Evolutionary conservation across 306 rosid species (phyloP), one percentile per base, ranked within the genome.

Genomic region (Purshia tridentata): DNA sequence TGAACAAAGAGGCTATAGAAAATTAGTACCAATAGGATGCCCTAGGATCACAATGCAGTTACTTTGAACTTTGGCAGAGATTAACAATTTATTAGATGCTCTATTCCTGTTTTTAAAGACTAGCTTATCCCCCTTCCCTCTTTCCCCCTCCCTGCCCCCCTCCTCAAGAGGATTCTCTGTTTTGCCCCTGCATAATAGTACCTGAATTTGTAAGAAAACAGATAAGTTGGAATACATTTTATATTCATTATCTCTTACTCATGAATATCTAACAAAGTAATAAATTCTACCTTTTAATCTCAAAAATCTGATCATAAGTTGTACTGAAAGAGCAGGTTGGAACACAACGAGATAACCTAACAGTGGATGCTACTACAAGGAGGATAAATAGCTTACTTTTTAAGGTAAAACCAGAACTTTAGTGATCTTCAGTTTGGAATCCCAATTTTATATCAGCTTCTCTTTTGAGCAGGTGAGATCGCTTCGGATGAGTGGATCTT

Each of bases 401-500:
- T 78, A 81, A 95, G 99, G 99, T 95, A 85, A 80, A 74, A 22
- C 49, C 23, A 74, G 49, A 67, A 66, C 69, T 71, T 69, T 19
- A 22, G 37, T 49, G 69, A 47, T 70, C 65, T 68, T 78, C 42
- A 60, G 14, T 70, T 72, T 73, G 44, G 10, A 10, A 18, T 61
- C 64, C 58, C 65, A 47, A 41, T 14, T 79, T 66, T 52, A 65
- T 69, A 47, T 69, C 8, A 23, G 48, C 60, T 46, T 65, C 76
- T 67, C 50, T 72, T 72, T 7, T 82, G 54, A 56, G 67, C 85
- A 95, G 99, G 99, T 95, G 92, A 89, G 99, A 76, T 90, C 98
- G 69, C 72, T 95, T 67, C 86, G 98, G 74, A 90, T 90, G 87
- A 75, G 84, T 85, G 99, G 99, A 78, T 95, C 98, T 2, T 91